Conservation (phyloP, 164 flowering plant species). For the Saururus chinensis region DNA sequence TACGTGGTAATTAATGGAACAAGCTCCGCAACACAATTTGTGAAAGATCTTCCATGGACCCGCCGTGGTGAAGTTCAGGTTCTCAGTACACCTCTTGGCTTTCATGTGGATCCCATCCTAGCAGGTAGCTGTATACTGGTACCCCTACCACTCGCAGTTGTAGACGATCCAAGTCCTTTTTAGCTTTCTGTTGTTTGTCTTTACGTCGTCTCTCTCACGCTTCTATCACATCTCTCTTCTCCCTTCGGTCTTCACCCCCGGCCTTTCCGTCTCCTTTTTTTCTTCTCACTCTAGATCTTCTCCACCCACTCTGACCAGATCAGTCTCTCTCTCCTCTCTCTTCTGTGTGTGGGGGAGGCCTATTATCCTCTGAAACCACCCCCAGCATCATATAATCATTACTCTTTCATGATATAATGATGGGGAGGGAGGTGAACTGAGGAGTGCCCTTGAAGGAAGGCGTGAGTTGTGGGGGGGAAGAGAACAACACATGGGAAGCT, state of each 20-base stretch:
- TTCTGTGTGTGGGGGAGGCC: too few relatives aligned
- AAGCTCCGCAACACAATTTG: too few relatives aligned
- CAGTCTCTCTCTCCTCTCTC: background rate
- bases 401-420: conserved; percentile 6
- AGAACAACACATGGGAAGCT: conserved; percentile 18
- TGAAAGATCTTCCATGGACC: too few relatives aligned
- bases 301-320: background rate
- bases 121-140: too few relatives aligned
- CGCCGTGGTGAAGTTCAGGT: too few relatives aligned
- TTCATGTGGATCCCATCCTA: too few relatives aligned
- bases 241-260: conserved; percentile 7
- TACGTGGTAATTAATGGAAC: too few relatives aligned
- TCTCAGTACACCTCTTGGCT: too few relatives aligned
- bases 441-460: conserved; percentile 10
- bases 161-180: background rate
- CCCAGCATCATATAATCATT: too few relatives aligned
- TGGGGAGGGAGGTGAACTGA: background rate
- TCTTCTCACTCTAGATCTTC: conserved; percentile 8
- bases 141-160: too few relatives aligned
- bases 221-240: conserved; percentile 5
- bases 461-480: conserved; percentile 11
- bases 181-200: conserved; percentile 27
- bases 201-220: conserved; percentile 13
- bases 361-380: conserved; percentile 7
- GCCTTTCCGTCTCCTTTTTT: conserved; percentile 1